Evolutionary conservation across 2,329 filamentous ascomycete species (phyloP), one percentile per base, ranked within the genome.

Genomic region (Periglandula ipomoeae): DNA sequence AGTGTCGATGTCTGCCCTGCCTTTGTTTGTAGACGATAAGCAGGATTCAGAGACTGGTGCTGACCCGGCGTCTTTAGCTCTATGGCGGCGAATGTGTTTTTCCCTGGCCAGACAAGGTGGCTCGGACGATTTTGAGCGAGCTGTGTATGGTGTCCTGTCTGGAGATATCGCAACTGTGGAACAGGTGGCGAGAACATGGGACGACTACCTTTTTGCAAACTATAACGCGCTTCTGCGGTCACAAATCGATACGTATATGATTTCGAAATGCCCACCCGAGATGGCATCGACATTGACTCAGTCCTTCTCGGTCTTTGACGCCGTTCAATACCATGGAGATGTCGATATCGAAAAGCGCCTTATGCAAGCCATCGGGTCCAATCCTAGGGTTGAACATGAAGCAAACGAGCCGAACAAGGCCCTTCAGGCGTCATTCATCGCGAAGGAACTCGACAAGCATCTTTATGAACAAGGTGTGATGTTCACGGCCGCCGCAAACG

Each of bases 71-170:
- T 72, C 78, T 0, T 68, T 78, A 19, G 69, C 76, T n/a, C 70
- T 89, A 4, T 94, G 87, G 83, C 81, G 86, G 49, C 82, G 85
- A 44, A 87, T 87, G 71, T 91, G 86, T 66, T 86, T 82, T 61
- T 76, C 81, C 19, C 62, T 84, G 43, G 83, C 87, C 46, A 82
- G 85, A 20, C 81, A 85, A 45, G 80, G 82, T 2, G 81, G 81
- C 23, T 78, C 78, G 1, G 83, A 87, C 57, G 79, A 85, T 46
- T 91, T 89, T 59, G 89, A 98, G 67, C 81, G 83, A 48, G 93
- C 91, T 17, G 89, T 95, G 0, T 96, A 95, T 61, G 91, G 89
- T 24, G 70, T 96, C 11, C 74, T 98, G n/a, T 85, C 86, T 38
- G 93, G 93, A 44, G 89, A 96, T 60, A 76, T 89, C 44, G 70